phyloP scores from a whole-genome alignment of 2,329 filamentous ascomycete genomes.

The Exutisphaerella laricina region DNA sequence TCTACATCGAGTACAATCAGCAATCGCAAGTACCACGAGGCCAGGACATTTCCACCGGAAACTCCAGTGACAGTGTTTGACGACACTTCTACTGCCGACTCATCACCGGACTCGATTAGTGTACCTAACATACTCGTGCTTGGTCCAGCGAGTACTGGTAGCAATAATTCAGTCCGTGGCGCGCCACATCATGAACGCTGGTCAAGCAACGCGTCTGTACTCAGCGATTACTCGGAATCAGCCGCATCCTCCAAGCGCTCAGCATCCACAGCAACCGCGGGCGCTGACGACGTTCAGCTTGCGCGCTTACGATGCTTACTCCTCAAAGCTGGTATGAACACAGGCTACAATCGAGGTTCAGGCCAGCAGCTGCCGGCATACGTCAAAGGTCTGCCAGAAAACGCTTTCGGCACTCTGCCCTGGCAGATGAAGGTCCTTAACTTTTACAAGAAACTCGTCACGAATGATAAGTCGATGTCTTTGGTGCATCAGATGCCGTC shows the following conservation, averaged over 20 bases:
- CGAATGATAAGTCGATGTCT: conserved; percentile 64
- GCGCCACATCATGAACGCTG: conserved; percentile 62
- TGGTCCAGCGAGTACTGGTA: conserved; percentile 55
- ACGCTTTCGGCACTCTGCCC: conserved; percentile 68
- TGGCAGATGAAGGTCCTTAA: conserved; percentile 68
- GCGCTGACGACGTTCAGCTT: conserved; percentile 69
- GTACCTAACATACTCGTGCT: conserved; percentile 85
- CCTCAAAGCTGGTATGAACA: conserved; percentile 78
- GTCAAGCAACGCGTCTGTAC: conserved; percentile 69
- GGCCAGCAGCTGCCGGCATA: conserved; percentile 62
- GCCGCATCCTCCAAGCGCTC: conserved; percentile 54
- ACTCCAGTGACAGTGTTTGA: conserved; percentile 95
- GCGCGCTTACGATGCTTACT: conserved; percentile 71
- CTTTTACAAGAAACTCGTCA: conserved; percentile 74
- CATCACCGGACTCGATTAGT: conserved; percentile 64
- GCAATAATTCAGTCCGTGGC: conserved; percentile 19
- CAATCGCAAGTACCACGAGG: conserved; percentile 43
- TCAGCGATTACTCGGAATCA: conserved; percentile 72
- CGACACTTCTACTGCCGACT: conserved; percentile 67
- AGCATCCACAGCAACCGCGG: conserved; percentile 64
- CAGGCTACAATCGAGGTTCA: conserved; percentile 65
- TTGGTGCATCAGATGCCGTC: conserved; percentile 50
- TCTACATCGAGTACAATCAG: conserved; percentile 44
- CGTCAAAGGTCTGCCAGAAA: conserved; percentile 66
- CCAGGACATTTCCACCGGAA: conserved; percentile 58